Percentiles rank a stretch among this genome's conserved stretches.
phyloP scores from a whole-genome alignment of 2,329 filamentous ascomycete species.

The Aspergillus sp. region DNA sequence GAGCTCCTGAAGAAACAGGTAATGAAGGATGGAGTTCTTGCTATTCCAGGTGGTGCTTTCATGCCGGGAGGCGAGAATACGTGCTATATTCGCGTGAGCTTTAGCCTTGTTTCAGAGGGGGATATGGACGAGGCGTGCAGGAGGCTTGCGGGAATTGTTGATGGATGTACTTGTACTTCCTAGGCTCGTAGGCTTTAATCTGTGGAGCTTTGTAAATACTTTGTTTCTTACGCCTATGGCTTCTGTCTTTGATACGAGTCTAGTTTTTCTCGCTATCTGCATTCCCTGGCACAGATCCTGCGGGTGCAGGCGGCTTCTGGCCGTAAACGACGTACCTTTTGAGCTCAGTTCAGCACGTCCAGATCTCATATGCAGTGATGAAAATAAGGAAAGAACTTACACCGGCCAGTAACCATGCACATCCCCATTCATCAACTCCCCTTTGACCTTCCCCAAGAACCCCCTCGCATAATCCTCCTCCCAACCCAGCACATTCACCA shows the following conservation, averaged over 20 bases:
- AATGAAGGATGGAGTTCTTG: background rate
- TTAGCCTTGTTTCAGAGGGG: constrained; percentile 2
- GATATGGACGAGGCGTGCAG: constrained; percentile 2
- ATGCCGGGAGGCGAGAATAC: background rate
- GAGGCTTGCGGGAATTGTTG: constrained; percentile 1
- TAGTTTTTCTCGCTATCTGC: background rate
- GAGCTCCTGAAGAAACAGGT: background rate
- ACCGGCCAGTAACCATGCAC: constrained; percentile 3
- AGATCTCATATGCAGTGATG: too few relatives aligned
- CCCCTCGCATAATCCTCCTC: background rate
- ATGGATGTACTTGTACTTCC: background rate
- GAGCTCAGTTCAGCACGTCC: background rate
- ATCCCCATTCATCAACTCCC: background rate
- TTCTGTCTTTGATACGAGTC: background rate
- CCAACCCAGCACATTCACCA: constrained; percentile 2
- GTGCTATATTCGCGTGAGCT: constrained; percentile 6
- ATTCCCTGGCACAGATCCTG: background rate
- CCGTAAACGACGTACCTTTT: constrained; percentile 4
- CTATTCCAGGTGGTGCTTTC: constrained; percentile 1
- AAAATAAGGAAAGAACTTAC: background rate
- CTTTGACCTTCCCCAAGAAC: background rate
- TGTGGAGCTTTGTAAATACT: background rate
- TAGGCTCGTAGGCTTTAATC: background rate
- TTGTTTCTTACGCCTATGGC: background rate
- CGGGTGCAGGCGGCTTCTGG: background rate